Conservation (phyloP, 2,329 filamentous ascomycete species). For the Colletotrichum scovillei region DNA sequence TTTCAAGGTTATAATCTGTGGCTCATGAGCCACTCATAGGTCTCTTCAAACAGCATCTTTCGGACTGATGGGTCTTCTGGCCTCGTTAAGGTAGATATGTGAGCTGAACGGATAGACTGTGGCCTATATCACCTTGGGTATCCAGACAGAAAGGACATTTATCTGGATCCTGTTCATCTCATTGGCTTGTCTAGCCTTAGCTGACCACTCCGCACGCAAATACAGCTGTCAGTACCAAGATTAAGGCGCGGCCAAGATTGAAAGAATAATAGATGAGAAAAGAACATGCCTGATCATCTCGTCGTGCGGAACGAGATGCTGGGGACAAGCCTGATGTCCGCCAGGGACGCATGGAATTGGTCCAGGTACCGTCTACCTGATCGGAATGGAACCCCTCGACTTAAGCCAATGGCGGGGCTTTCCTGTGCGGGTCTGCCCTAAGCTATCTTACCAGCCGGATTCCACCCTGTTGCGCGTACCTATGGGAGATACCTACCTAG, state of each 20-base stretch:
- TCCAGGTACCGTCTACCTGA: not conserved
- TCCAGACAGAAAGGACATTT: not conserved
- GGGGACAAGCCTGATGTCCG: slow-evolving; percentile 21
- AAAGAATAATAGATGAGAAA: slow-evolving; percentile 10
- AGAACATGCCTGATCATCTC: slow-evolving; percentile 15
- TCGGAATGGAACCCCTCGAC: not conserved
- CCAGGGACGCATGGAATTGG: slow-evolving; percentile 15
- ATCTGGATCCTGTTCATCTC: not conserved
- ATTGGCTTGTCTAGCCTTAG: not conserved
- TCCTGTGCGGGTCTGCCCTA: not conserved
- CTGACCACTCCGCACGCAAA: slow-evolving; percentile 4
- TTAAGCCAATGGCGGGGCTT: not conserved
- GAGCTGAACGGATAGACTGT: no score
- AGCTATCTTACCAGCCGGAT: not conserved
- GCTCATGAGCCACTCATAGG: slow-evolving; percentile 18
- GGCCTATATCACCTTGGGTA: no score
- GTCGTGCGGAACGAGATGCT: slow-evolving; percentile 1
- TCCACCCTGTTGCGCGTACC: not conserved
- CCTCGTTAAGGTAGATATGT: no score
- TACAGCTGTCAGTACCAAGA: slow-evolving; percentile 11
- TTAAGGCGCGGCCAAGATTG: slow-evolving; percentile 8
- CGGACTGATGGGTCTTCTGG: not conserved
- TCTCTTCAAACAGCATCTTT: not conserved
- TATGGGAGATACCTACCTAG: not conserved
- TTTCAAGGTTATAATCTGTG: not conserved